These are phyloP conservation scores for Yamadazyma ubonensis DNA, from an alignment of 805 yeast species.

Conservation along the genomic window DNA sequence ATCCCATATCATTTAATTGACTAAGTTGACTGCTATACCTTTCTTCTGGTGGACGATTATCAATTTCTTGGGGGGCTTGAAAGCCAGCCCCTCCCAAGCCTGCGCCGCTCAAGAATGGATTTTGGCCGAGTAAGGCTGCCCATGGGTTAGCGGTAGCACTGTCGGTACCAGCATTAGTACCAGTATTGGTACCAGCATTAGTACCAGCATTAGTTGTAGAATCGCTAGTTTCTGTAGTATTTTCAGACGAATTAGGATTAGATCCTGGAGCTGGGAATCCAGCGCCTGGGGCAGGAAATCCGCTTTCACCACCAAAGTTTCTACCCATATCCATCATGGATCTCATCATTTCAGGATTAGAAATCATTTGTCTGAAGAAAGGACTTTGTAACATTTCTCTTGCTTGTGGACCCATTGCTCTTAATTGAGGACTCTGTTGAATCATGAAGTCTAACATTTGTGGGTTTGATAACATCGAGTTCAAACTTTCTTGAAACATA, in stretches of 20 bases:
- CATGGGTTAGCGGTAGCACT: conserved; percentile 35
- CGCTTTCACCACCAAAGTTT: conserved; percentile 23
- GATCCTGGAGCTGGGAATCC: conserved; percentile 31
- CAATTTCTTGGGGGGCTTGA: conserved; percentile 31
- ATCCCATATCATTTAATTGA: conserved; percentile 55
- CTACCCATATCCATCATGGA: conserved; percentile 76
- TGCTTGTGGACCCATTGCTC: conserved; percentile 86
- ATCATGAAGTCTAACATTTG: conserved; percentile 83
- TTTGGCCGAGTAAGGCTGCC: conserved; percentile 33
- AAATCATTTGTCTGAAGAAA: conserved; percentile 62
- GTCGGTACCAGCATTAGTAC: conserved; percentile 11
- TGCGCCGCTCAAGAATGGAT: conserved; percentile 53
- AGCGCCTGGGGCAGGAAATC: conserved; percentile 40
- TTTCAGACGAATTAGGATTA: conserved; percentile 15
- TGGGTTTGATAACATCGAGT: conserved; percentile 80
- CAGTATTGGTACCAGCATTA: conserved; percentile 13
- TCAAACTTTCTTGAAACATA: conserved; percentile 75
- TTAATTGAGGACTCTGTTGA: conserved; percentile 77
- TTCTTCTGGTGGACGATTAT: conserved; percentile 47
- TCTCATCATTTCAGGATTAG: conserved; percentile 85
- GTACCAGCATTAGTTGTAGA: conserved; percentile 10
- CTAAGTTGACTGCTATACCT: conserved; percentile 43
- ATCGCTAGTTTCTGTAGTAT: background rate
- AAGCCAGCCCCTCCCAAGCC: conserved; percentile 45
- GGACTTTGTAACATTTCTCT: conserved; percentile 85